phyloP scores from a whole-genome alignment of 768 basidiomycete genomes.

The Strobilomyces dryophilus region DNA sequence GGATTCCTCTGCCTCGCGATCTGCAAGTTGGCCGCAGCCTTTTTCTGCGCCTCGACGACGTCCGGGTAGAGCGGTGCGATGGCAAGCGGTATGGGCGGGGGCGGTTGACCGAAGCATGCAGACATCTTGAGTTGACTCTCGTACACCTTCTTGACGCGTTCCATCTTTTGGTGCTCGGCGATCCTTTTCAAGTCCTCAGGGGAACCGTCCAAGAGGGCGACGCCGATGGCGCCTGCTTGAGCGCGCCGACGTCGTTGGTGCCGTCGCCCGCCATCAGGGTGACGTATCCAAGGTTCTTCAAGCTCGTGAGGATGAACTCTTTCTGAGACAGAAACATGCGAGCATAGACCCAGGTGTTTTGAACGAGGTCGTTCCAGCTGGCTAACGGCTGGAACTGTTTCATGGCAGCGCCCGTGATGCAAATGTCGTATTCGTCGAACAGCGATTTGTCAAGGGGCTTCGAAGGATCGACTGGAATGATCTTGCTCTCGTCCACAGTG shows the following conservation, averaged over 20 bases:
- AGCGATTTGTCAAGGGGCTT: conserved; percentile 74
- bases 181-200: conserved; percentile 90
- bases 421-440: conserved; percentile 90
- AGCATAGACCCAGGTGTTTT: conserved; percentile 97
- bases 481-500: conserved; percentile 85
- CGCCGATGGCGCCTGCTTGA: conserved; percentile 96
- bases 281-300: conserved; percentile 84
- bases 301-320: conserved; percentile 88
- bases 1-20: conserved; percentile 77
- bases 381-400: conserved; percentile 74
- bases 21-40: conserved; percentile 62
- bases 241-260: conserved; percentile 97
- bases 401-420: conserved; percentile 92
- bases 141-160: conserved; percentile 94
- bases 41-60: conserved; percentile 84
- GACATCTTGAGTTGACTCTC: conserved; percentile 93
- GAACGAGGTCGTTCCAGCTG: conserved; percentile 78
- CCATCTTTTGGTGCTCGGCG: conserved; percentile 84
- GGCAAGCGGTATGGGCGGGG: conserved; percentile 87
- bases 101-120: conserved; percentile 85
- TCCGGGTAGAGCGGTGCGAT: conserved; percentile 88
- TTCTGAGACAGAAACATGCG: conserved; percentile 96
- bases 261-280: conserved; percentile 99
- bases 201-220: conserved; percentile 88
- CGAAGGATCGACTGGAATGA: conserved; percentile 80